Base-by-base conservation (phyloP, 805 yeast species). In the Candida coquimbonensis region DNA sequence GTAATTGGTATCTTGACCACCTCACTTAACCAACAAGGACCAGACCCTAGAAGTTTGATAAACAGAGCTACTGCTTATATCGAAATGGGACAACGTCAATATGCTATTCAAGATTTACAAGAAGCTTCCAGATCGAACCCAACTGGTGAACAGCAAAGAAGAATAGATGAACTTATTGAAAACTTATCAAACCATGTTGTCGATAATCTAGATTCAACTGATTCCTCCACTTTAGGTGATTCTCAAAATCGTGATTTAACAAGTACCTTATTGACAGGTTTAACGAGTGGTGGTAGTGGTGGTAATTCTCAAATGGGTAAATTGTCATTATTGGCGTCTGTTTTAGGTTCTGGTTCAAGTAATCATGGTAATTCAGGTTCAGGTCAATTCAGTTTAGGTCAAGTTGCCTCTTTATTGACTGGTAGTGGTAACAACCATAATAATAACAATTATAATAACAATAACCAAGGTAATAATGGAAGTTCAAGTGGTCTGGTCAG, bases 51-150 rank as follows among this genome's bases (percentile, higher is more conserved):
- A 12, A 44, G 53, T 1, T 37, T 55, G 29, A 59, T 57, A 46
- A 55, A 50, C 42, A 50, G 58, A 38, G 60, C 62, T 1, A 39
- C 40, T 9, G 53, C 54, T 7, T 49, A 49, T 21, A 37, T 55
- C 12, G 37, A 51, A 21, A 24, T 47, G 12, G 47, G 51, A 5
- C 45, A 55, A 29, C 53, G 48, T 19, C 49, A 55, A 32, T 44
- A 47, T 38, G 62, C 63, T 12, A 46, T 56, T 27, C 44, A 51
- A 21, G 59, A 54, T 31, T 43, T 59, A 19, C 42, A 54, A 37
- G 43, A 50, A 26, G 63, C 63, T 6, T 48, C 55, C 3, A 34
- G 46, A 24, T 38, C 41, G 49, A 51, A 53, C 34, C 62, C 63
- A 17, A 34, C 51, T 5, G 34, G 29, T 11, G 45, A 53, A 17